These are phyloP conservation scores for Sporisorium iseilematis-ciliati DNA, from an alignment of 1,284 basidiomycete species.

Conservation along the genomic window DNA sequence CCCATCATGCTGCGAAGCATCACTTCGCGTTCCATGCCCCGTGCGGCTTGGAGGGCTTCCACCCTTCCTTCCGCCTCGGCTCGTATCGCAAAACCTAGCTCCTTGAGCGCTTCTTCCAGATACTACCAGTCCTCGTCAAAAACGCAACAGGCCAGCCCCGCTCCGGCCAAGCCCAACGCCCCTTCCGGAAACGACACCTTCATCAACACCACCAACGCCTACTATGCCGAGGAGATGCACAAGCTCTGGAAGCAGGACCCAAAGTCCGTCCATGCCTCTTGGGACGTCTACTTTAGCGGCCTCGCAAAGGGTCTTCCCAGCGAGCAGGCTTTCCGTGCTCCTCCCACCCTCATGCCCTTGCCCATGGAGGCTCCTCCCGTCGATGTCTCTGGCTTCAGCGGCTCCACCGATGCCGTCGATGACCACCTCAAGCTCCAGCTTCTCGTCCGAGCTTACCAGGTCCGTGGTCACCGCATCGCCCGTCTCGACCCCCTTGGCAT, in stretches of 20 bases:
- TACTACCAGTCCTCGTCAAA: slow-evolving; percentile 53
- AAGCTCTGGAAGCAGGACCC: slow-evolving; percentile 75
- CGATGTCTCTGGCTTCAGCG: slow-evolving; percentile 74
- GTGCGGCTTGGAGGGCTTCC: slow-evolving; percentile 43
- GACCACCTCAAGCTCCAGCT: slow-evolving; percentile 83
- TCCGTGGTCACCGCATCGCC: slow-evolving; percentile 95
- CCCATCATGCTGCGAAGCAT: slow-evolving; percentile 52
- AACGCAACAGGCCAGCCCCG: slow-evolving; percentile 43
- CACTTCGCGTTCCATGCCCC: slow-evolving; percentile 46
- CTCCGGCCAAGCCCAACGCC: slow-evolving; percentile 52
- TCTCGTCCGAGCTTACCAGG: slow-evolving; percentile 91
- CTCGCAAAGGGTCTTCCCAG: slow-evolving; percentile 89
- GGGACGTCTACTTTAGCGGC: slow-evolving; percentile 94
- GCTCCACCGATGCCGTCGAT: slow-evolving; percentile 80
- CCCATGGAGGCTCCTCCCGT: slow-evolving; percentile 85
- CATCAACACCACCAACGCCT: slow-evolving; percentile 81
- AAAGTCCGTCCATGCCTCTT: slow-evolving; percentile 90
- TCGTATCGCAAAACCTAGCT: slow-evolving; percentile 34
- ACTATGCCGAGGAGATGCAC: slow-evolving; percentile 88
- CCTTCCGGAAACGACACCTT: slow-evolving; percentile 63
- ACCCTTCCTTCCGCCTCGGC: slow-evolving; percentile 45
- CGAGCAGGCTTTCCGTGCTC: slow-evolving; percentile 84
- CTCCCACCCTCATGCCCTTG: slow-evolving; percentile 77
- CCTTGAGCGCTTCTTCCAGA: slow-evolving; percentile 21
- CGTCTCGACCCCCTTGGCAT: slow-evolving; percentile 96